Conservation (phyloP, 2,329 filamentous ascomycete species). For the Macrophomina pseudophaseolina region DNA sequence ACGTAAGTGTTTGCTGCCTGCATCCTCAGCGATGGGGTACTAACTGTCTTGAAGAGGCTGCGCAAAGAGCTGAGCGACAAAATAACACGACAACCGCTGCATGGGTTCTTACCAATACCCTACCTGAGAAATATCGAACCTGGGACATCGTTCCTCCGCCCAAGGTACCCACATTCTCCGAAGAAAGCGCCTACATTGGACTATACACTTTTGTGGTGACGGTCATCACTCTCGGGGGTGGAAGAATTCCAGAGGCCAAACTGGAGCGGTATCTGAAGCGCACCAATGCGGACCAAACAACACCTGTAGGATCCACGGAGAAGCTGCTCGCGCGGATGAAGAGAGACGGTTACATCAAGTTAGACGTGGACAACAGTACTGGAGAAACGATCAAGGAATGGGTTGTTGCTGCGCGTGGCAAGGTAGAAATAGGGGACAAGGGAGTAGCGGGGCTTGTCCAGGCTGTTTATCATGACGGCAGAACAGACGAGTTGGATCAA, state of each 20-base stretch:
- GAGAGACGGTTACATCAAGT: constrained; percentile 82
- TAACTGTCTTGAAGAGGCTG: constrained; percentile 45
- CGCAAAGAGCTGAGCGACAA: constrained; percentile 57
- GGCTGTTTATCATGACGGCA: constrained; percentile 55
- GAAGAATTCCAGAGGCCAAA: constrained; percentile 76
- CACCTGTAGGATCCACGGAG: constrained; percentile 76
- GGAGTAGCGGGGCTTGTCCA: constrained; percentile 74
- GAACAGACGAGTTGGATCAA: constrained; percentile 38
- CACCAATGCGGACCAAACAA: constrained; percentile 75
- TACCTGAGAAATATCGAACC: constrained; percentile 70
- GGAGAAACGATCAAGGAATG: constrained; percentile 82
- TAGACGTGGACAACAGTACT: constrained; percentile 68
- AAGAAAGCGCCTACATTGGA: constrained; percentile 80
- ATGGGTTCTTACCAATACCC: constrained; percentile 76
- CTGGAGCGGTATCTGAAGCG: constrained; percentile 76
- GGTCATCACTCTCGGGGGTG: constrained; percentile 74
- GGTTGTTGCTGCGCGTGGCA: constrained; percentile 82
- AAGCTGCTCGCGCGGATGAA: constrained; percentile 74
- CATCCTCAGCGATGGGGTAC: no score
- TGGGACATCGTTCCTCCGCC: constrained; percentile 72
- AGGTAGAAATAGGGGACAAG: constrained; percentile 79
- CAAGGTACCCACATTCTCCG: constrained; percentile 65
- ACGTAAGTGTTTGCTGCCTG: constrained; percentile 54
- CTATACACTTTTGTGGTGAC: constrained; percentile 82
- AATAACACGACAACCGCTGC: constrained; percentile 60